These are phyloP conservation scores for Phtheirospermum japonicum DNA, from an alignment of 257 asterid species.

Conservation along the genomic window DNA sequence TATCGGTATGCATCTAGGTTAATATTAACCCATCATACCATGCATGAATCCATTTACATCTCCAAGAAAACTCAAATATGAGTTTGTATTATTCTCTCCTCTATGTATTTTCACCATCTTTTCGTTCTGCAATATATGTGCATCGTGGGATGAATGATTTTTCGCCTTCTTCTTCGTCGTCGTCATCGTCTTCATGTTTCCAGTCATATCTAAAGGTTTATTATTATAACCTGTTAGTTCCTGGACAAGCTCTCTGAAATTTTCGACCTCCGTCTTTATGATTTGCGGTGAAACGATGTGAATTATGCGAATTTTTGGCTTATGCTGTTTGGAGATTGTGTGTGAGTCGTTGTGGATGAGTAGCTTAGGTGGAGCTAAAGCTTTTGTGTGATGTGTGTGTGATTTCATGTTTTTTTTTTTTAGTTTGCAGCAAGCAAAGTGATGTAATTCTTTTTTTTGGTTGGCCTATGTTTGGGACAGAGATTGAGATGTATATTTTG, in stretches of 20 bases:
- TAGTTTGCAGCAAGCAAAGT: no score
- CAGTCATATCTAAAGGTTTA: constrained; percentile 9
- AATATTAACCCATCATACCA: no score
- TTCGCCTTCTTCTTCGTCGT: not conserved
- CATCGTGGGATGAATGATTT: not conserved
- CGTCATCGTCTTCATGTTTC: not conserved
- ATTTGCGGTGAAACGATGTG: constrained; percentile 68
- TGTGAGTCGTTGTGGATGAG: not conserved
- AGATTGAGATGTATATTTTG: no score
- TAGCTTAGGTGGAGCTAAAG: no score
- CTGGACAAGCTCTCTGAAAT: constrained; percentile 69
- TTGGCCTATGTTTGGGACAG: no score
- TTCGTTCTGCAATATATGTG: no score
- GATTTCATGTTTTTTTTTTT: not conserved
- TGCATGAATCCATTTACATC: not conserved
- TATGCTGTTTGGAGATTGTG: constrained; percentile 15
- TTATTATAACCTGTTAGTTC: constrained; percentile 60
- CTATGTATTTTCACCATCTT: not conserved
- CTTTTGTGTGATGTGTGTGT: not conserved
- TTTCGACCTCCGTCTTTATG: constrained; percentile 58
- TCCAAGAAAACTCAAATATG: not conserved
- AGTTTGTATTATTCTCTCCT: not conserved
- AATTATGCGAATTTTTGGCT: constrained; percentile 74
- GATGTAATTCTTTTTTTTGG: no score
- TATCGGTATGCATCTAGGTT: no score